Evolutionary conservation across 768 basidiomycete genomes (phyloP), one percentile per base, ranked within the genome.

Genomic region (Leccinellum rugosiceps): DNA sequence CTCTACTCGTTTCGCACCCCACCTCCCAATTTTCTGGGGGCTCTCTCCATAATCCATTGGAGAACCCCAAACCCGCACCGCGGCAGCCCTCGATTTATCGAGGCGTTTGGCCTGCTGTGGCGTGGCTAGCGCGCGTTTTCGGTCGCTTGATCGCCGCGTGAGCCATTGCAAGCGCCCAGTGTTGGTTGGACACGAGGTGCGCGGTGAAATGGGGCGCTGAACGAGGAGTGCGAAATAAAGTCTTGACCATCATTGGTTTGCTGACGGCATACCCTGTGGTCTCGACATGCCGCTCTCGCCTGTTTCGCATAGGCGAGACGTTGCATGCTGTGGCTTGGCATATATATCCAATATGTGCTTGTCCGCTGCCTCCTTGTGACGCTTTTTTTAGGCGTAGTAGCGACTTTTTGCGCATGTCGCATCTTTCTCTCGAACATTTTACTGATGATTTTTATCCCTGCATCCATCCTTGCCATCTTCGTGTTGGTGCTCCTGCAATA

Each of bases 181-280:
- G 77, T 75, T 80, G 85, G 90, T 85, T 88, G 89, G 89, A 84
- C 87, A 85, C 87, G 86, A 79, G 83, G 87, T 80, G 85, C 80
- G 89, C 76, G 91, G 91, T 93, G 91, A 93, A 93, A 93, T 87
- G 92, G 91, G 89, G 90, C 89, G 90, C 90, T 85, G 91, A 92
- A 90, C 90, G 91, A 92, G 89, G 84, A 90, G 89, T 88, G 90
- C 84, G 84, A 84, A 85, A 83, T 46, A 45, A 76, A 68, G 68
- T 70, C 65, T 51, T 57, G 58, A 50, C 53, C 62, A 55, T 10
- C 19, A 19, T 26, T 10, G 48, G 58, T 58, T 43, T 66, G 71
- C 72, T 68, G 17, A 63, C 61, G 71, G 71, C 72, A 61, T 56
- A 11, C 41, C 6, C 38, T 11, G 38, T 61, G 63, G 60, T 54